phyloP scores from a whole-genome alignment of 305 asterid species.

The Ruellia speciosa region DNA sequence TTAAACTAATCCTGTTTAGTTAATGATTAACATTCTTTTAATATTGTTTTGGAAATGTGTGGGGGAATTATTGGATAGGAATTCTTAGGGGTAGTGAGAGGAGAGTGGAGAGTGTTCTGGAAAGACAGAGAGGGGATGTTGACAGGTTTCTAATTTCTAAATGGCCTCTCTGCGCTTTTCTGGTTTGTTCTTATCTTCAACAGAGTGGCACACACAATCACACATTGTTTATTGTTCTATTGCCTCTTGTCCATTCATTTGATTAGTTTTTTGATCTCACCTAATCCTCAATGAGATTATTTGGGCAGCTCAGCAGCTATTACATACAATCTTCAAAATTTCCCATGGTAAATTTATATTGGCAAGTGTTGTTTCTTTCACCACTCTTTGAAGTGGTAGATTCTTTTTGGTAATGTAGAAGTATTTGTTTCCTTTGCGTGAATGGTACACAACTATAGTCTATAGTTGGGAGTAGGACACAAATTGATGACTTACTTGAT shows the following conservation, averaged over 20 bases:
- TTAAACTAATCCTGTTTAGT: constrained; percentile 17
- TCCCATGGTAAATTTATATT: no score
- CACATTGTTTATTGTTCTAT: not conserved
- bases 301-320: constrained; percentile 37
- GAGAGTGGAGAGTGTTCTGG: constrained; percentile 38
- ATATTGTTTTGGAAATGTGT: not conserved
- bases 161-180: not conserved
- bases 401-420: no score
- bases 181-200: constrained; percentile 41
- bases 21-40: constrained; percentile 9
- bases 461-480: no score
- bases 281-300: constrained; percentile 28
- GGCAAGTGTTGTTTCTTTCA: no score
- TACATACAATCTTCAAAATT: not conserved
- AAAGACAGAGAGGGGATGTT: constrained; percentile 27
- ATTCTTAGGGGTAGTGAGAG: not conserved
- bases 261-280: constrained; percentile 17
- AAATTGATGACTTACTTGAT: no score
- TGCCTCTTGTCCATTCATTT: not conserved
- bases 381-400: no score
- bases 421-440: no score
- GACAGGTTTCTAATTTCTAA: constrained; percentile 19
- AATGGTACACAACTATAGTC: no score
- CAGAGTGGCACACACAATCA: not conserved
- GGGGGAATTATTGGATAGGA: constrained; percentile 1